phyloP scores from a whole-genome alignment of 2,329 filamentous ascomycete genomes.

The Stylonectria norvegica region DNA sequence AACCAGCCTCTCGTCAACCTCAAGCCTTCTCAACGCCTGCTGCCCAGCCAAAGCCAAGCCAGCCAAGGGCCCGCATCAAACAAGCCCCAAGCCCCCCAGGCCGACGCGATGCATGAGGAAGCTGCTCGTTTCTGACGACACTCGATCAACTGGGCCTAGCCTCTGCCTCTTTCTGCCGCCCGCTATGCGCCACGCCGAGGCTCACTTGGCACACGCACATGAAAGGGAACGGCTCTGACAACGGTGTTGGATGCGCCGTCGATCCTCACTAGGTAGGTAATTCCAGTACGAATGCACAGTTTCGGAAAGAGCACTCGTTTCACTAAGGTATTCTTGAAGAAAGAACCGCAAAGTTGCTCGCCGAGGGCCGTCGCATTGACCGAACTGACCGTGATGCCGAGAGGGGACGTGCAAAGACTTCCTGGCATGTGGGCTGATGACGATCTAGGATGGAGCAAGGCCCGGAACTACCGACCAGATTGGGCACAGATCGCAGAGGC shows the following conservation, averaged over 20 bases:
- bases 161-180: conserved; percentile 7
- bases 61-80: too few species aligned
- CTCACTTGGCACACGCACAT: conserved; percentile 16
- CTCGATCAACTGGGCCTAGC: not conserved
- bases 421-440: not conserved
- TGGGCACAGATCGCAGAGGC: too few species aligned
- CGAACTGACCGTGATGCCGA: not conserved
- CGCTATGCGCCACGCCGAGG: conserved; percentile 21
- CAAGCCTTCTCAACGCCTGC: conserved; percentile 14
- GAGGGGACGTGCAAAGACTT: too few species aligned
- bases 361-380: not conserved
- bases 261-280: too few species aligned
- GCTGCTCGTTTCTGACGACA: conserved; percentile 3
- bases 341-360: not conserved
- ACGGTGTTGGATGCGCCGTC: not conserved
- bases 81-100: not conserved
- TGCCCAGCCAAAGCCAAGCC: too few species aligned
- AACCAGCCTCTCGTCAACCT: conserved; percentile 1
- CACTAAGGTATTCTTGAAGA: too few species aligned
- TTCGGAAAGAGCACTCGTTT: too few species aligned
- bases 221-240: not conserved
- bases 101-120: not conserved
- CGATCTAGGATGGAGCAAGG: not conserved
- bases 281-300: too few species aligned
- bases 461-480: not conserved